Base-by-base conservation (phyloP, 352 stramenopile genomes). In the Salisapilia sapeloensis region DNA sequence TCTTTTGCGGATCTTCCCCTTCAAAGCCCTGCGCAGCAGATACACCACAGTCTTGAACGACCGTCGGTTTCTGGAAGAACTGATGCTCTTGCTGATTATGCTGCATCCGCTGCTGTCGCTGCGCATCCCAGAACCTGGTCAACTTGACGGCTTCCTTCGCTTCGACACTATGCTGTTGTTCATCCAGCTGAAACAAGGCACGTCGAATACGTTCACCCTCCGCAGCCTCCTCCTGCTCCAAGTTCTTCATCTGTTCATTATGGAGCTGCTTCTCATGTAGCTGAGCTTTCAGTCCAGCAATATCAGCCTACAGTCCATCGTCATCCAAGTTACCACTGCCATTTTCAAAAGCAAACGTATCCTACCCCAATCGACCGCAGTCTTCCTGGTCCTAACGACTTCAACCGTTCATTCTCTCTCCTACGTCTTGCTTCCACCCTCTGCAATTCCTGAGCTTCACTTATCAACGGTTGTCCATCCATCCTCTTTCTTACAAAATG, bases 111-210 rank as follows among this genome's bases (percentile, higher is more conserved):
- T 67, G 38, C 1, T 36, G 44, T 6, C 31, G 38, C n/a, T 85
- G 70, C 12, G 48, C 32, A 6, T 53, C 34, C 65, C 70, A 85
- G 49, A 82, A 63, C 31, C 74, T 78, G 11, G 58, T 56, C 22
- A 86, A 49, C 19, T 62, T 79, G 17, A 77, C 29, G 18, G 76
- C 16, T 42, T 86, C 66, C 14, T 69, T 55, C 16, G 63, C 63
- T 38, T 61, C 66, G 9, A 56, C 62, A 6, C 71, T 39, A 13
- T 60, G 63, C 16, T 82, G 63, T 23, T 85, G 60, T 0, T 65
- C 76, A 42, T 85, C 70, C 28, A 86, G 50, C 25, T 82, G 66
- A n/a, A 81, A 44, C 53, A 86, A 34, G 42, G 82, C 82, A 11
- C 62, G 60, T 16, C 66, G 56, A 18, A 86, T 82, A n/a, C 52